Conservation (phyloP, 345 rosid genomes). For the Citropsis articulata region DNA sequence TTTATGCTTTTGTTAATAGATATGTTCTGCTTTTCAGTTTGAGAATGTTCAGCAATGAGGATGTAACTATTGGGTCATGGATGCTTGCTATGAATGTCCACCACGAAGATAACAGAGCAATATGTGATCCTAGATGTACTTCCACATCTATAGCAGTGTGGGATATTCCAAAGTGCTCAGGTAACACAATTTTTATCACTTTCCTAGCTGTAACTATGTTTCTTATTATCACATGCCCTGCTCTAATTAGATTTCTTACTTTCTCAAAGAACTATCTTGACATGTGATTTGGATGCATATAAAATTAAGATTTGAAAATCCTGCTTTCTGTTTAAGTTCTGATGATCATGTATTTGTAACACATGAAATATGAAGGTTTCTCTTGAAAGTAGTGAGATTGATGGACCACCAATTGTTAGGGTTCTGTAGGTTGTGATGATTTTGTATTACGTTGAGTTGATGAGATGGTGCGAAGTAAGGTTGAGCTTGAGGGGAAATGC, state of each 20-base stretch:
- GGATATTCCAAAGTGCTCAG: conserved; percentile 93
- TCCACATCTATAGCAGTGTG: conserved; percentile 77
- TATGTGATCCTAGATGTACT: conserved; percentile 76
- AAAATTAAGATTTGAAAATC: neutral
- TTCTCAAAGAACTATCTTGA: neutral
- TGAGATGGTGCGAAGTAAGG: neutral
- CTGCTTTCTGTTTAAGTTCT: neutral
- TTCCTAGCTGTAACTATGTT: neutral
- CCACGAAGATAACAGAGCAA: conserved; percentile 72
- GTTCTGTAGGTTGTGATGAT: neutral
- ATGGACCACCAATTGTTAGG: neutral
- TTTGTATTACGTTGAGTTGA: neutral
- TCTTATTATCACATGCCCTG: neutral
- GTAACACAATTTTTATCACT: conserved; percentile 22
- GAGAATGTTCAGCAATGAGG: conserved; percentile 88
- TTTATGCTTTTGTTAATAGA: conserved; percentile 12
- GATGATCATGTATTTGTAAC: neutral
- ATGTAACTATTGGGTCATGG: conserved; percentile 92
- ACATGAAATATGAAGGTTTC: neutral
- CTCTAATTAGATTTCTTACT: neutral
- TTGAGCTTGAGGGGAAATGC: neutral
- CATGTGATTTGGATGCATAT: neutral
- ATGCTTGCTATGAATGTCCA: conserved; percentile 84
- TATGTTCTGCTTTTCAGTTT: conserved; percentile 41
- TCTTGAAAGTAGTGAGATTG: neutral